Conservation (phyloP, 1,284 basidiomycete species). For the Leucoagaricus sp. region DNA sequence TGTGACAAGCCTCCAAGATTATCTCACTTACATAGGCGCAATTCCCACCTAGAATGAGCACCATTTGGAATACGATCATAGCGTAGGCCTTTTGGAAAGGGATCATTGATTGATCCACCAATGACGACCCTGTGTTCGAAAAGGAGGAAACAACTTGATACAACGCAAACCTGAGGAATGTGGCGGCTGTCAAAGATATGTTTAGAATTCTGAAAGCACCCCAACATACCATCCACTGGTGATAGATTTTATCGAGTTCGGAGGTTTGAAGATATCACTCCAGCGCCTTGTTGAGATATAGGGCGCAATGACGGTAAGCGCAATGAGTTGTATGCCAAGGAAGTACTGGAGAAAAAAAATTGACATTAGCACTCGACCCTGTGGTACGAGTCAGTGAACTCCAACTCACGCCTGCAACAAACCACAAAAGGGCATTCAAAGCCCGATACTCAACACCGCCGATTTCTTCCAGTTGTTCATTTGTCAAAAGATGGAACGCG, state of each 20-base stretch:
- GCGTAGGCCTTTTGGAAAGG: conserved; percentile 87
- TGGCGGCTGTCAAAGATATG: neutral
- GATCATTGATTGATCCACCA: conserved; percentile 89
- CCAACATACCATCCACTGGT: conserved; percentile 56
- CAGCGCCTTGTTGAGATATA: conserved; percentile 65
- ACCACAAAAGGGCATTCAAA: conserved; percentile 77
- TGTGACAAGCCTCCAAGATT: neutral
- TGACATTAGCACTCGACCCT: conserved; percentile 18
- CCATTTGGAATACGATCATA: conserved; percentile 66
- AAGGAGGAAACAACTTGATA: conserved; percentile 90
- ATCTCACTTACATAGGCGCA: conserved; percentile 74
- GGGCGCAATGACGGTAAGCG: conserved; percentile 76
- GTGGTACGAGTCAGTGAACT: conserved; percentile 20
- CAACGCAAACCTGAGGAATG: conserved; percentile 85
- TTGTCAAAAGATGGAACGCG: conserved; percentile 77
- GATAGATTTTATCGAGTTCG: conserved; percentile 54
- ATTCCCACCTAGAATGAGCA: conserved; percentile 87
- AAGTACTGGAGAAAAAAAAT: conserved; percentile 60
- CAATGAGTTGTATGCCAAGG: conserved; percentile 64
- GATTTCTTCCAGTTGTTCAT: conserved; percentile 87
- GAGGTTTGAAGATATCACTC: conserved; percentile 56
- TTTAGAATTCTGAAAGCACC: neutral
- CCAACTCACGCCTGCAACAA: conserved; percentile 60
- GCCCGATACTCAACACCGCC: conserved; percentile 96
- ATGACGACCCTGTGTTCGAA: conserved; percentile 87